Percentiles rank a stretch among this genome's conserved stretches.
phyloP scores from a whole-genome alignment of 352 stramenopile genomes.

The Phytophthora meadii region DNA sequence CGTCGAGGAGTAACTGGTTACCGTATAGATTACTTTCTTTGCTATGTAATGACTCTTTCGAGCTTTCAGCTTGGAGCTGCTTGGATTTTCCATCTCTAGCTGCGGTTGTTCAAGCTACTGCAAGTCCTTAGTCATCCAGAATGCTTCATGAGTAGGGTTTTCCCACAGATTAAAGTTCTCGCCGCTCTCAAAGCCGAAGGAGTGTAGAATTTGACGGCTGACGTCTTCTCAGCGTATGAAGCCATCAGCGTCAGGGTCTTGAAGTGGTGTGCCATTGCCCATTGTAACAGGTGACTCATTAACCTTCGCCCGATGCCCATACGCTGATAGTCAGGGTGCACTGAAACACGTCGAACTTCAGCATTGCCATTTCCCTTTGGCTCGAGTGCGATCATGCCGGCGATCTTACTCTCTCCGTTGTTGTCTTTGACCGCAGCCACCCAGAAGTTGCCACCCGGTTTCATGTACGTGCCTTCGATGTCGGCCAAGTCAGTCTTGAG shows the following conservation, averaged over 20 bases:
- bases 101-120: neutral
- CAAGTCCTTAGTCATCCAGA: slow-evolving; percentile 40
- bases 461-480: slow-evolving; percentile 43
- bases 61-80: neutral
- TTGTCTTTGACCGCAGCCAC: slow-evolving; percentile 35
- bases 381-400: slow-evolving; percentile 39
- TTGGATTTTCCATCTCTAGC: neutral
- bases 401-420: slow-evolving; percentile 24
- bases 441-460: slow-evolving; percentile 54
- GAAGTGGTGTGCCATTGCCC: slow-evolving; percentile 31
- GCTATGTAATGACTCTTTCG: slow-evolving; percentile 33
- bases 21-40: slow-evolving; percentile 41
- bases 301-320: slow-evolving; percentile 37
- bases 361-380: slow-evolving; percentile 19
- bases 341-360: slow-evolving; percentile 42
- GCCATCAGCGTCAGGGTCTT: slow-evolving; percentile 23
- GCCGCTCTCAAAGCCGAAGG: slow-evolving; percentile 35
- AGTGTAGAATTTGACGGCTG: slow-evolving; percentile 41
- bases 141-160: slow-evolving; percentile 40
- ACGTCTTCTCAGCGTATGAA: slow-evolving; percentile 17
- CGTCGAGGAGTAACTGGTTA: slow-evolving; percentile 60
- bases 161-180: slow-evolving; percentile 34
- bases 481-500: slow-evolving; percentile 44
- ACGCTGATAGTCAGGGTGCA: slow-evolving; percentile 31
- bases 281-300: slow-evolving; percentile 31